phyloP scores from a whole-genome alignment of 1,284 basidiomycete genomes.

The Fomitopsis betulina region DNA sequence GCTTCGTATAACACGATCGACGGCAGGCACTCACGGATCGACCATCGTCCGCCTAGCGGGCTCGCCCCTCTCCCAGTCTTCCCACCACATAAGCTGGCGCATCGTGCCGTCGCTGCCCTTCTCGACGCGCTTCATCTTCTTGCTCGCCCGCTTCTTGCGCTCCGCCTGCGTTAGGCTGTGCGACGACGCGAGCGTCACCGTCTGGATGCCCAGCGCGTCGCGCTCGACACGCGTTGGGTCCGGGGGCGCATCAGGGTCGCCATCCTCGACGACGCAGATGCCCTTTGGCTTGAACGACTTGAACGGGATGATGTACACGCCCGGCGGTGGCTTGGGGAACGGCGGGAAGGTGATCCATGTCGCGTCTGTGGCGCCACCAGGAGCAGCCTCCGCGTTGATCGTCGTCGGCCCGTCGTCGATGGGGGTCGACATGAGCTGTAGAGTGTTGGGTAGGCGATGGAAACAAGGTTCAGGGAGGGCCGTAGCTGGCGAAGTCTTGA shows the following conservation, averaged over 20 bases:
- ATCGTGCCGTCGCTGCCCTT: slow-evolving; percentile 18
- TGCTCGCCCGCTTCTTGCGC: slow-evolving; percentile 33
- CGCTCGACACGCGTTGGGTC: slow-evolving; percentile 39
- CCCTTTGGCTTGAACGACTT: slow-evolving; percentile 55
- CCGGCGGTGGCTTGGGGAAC: slow-evolving; percentile 48
- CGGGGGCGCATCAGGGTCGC: slow-evolving; percentile 10
- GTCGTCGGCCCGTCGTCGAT: neutral
- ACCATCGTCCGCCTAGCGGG: slow-evolving; percentile 29
- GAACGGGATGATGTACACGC: slow-evolving; percentile 55
- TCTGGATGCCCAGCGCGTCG: slow-evolving; percentile 64
- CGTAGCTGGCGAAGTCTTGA: neutral
- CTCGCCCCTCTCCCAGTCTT: slow-evolving; percentile 61
- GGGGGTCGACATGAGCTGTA: slow-evolving; percentile 3
- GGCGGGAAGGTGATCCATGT: slow-evolving; percentile 47
- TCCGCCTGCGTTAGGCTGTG: slow-evolving; percentile 44
- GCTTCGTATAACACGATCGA: neutral
- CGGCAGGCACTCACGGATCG: slow-evolving; percentile 37
- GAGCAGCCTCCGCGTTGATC: neutral
- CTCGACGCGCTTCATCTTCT: slow-evolving; percentile 20
- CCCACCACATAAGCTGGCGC: slow-evolving; percentile 49
- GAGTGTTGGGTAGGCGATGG: neutral
- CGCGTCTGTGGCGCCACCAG: neutral
- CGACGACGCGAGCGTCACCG: slow-evolving; percentile 46
- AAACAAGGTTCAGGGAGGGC: neutral
- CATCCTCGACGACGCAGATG: slow-evolving; percentile 37